phyloP scores from a whole-genome alignment of 371 early-diverging fungal genomes.

The Circinella umbellata region DNA sequence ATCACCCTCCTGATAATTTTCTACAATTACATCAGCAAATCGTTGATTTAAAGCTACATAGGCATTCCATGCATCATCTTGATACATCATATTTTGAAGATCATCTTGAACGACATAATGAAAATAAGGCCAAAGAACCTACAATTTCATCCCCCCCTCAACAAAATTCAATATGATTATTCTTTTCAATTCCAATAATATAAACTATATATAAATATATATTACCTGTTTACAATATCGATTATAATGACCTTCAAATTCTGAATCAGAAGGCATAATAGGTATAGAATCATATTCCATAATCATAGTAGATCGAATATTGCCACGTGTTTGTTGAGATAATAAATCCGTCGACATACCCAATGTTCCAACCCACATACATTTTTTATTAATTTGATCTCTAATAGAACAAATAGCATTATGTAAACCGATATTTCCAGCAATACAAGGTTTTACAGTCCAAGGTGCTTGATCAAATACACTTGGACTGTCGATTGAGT shows the following conservation, averaged over 20 bases:
- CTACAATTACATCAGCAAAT: constrained; percentile 79
- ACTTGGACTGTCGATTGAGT: constrained; percentile 45
- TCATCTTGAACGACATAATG: constrained; percentile 82
- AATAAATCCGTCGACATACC: constrained; percentile 76
- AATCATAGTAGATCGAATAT: constrained; percentile 64
- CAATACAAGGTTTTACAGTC: constrained; percentile 71
- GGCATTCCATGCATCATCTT: constrained; percentile 82
- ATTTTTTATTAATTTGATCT: constrained; percentile 48
- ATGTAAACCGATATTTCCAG: constrained; percentile 90
- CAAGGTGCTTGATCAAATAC: constrained; percentile 62
- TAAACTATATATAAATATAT: too few species aligned
- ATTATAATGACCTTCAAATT: constrained; percentile 88
- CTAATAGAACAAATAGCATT: constrained; percentile 82
- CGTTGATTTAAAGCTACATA: constrained; percentile 82
- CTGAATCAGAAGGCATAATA: constrained; percentile 82
- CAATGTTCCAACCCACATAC: constrained; percentile 80
- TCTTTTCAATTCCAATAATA: too few species aligned
- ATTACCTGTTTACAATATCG: constrained; percentile 90
- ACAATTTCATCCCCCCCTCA: neutral
- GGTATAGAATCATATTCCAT: constrained; percentile 73
- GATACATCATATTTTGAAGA: constrained; percentile 72
- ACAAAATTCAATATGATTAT: too few species aligned
- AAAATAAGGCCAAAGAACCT: constrained; percentile 97
- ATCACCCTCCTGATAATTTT: constrained; percentile 81
- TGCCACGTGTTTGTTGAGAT: constrained; percentile 59